Percentiles rank a stretch among this genome's conserved stretches.
These are phyloP conservation scores for Cladophialophora exuberans DNA, from an alignment of 2,329 filamentous ascomycete genomes.

Conservation along the genomic window DNA sequence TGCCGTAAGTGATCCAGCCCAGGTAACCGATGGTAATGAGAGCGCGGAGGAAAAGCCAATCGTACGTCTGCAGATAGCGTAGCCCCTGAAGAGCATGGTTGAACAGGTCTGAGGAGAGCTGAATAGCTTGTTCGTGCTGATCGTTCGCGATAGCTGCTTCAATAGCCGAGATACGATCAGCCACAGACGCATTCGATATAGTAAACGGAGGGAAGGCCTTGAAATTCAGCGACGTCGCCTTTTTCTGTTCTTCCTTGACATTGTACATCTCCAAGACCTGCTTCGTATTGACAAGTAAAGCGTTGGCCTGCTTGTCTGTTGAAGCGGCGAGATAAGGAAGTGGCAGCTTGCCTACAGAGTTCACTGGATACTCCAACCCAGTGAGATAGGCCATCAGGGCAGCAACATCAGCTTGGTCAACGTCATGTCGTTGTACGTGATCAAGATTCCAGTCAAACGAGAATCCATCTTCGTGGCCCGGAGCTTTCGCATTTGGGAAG, in stretches of 20 bases:
- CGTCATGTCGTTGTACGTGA: conserved; percentile 82
- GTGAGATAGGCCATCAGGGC: conserved; percentile 92
- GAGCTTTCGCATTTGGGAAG: conserved; percentile 59
- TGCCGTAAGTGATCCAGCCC: conserved; percentile 91
- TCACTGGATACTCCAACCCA: conserved; percentile 88
- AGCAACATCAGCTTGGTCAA: conserved; percentile 90
- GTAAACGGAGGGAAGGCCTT: conserved; percentile 73
- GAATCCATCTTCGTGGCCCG: conserved; percentile 84
- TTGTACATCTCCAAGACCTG: conserved; percentile 94
- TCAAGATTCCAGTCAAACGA: conserved; percentile 87
- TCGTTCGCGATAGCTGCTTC: conserved; percentile 67
- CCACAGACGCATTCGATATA: conserved; percentile 63
- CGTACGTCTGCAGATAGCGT: conserved; percentile 94
- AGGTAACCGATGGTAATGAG: conserved; percentile 89
- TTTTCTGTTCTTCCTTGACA: conserved; percentile 88
- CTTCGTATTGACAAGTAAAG: conserved; percentile 79
- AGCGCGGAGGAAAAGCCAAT: conserved; percentile 92
- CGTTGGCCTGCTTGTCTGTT: conserved; percentile 77
- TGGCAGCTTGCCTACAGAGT: conserved; percentile 92
- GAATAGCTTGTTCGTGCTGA: conserved; percentile 75
- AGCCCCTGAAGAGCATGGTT: conserved; percentile 77
- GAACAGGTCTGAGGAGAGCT: conserved; percentile 75
- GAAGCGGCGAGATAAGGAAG: conserved; percentile 76
- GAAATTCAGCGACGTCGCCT: conserved; percentile 74
- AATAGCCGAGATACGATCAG: conserved; percentile 70